A percentile compares a stretch with the other conserved stretches of the same genome.
Evolutionary conservation across 179 eudicot genomes (phyloP).

Genomic region (Pouteria campechiana): DNA sequence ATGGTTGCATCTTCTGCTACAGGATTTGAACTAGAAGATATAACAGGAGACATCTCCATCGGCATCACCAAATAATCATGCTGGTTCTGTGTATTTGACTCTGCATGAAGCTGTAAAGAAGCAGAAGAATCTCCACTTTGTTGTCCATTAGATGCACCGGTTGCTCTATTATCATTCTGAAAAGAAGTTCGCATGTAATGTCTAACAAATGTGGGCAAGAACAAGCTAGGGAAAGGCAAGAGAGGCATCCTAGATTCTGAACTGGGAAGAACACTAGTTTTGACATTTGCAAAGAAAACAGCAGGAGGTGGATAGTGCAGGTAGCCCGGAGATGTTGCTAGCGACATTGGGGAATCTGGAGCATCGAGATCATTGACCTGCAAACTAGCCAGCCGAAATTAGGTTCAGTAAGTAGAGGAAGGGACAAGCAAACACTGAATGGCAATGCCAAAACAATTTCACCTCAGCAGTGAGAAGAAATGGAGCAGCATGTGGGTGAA

Average conservation of each 20-base stretch:
- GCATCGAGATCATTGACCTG: slow-evolving; percentile 96
- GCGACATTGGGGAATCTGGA: slow-evolving; percentile 77
- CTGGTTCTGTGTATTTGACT: slow-evolving; percentile 92
- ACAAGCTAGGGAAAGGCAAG: slow-evolving; percentile 48
- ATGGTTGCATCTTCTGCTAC: slow-evolving; percentile 31
- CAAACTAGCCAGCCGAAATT: slow-evolving; percentile 10
- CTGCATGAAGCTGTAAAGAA: slow-evolving; percentile 78
- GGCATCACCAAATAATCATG: slow-evolving; percentile 79
- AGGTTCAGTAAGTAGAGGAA: too few species aligned
- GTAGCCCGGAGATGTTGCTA: slow-evolving; percentile 84
- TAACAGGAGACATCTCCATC: slow-evolving; percentile 82
- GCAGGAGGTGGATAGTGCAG: slow-evolving; percentile 86
- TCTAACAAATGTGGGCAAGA: slow-evolving; percentile 53
- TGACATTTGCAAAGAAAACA: slow-evolving; percentile 69
- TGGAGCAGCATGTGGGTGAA: slow-evolving; percentile 93
- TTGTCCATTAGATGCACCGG: slow-evolving; percentile 25
- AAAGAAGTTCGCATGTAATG: slow-evolving; percentile 31
- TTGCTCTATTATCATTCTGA: slow-evolving; percentile 37
- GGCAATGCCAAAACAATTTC: background rate
- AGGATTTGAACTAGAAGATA: slow-evolving; percentile 27
- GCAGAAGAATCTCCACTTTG: slow-evolving; percentile 52
- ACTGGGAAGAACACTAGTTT: slow-evolving; percentile 36
- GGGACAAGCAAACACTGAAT: background rate
- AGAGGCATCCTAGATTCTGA: slow-evolving; percentile 40
- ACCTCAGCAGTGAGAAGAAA: slow-evolving; percentile 88